Evolutionary conservation across 1,284 basidiomycete species (phyloP).

Genomic region (Amylostereum areolatum): DNA sequence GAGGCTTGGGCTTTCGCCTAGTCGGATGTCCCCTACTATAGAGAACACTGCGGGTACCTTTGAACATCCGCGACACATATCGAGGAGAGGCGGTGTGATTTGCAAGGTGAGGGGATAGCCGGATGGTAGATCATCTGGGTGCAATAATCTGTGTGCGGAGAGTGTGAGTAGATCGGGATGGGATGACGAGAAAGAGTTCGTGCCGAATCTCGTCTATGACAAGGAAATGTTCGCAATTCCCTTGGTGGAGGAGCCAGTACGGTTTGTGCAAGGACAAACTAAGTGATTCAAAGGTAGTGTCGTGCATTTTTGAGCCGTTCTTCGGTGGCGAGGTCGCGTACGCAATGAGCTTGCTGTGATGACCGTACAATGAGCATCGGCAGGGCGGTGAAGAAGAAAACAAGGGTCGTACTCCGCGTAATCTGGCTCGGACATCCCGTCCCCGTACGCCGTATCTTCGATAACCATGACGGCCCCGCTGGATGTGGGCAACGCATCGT

Average conservation of each 20-base stretch:
- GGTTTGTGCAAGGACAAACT: constrained; percentile 61
- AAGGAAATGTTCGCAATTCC: constrained; percentile 76
- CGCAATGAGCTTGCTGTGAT: constrained; percentile 45
- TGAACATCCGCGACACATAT: constrained; percentile 60
- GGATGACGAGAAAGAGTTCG: constrained; percentile 10
- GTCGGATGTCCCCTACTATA: constrained; percentile 59
- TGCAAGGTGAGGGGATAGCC: constrained; percentile 65
- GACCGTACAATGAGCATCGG: constrained; percentile 2
- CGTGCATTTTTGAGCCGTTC: constrained; percentile 41
- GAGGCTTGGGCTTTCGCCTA: constrained; percentile 72
- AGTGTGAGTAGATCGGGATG: constrained; percentile 3
- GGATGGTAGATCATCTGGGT: constrained; percentile 44
- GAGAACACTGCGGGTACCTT: constrained; percentile 65
- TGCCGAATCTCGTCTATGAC: constrained; percentile 71
- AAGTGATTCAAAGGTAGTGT: constrained; percentile 47
- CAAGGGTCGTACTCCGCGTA: constrained; percentile 52
- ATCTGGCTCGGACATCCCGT: constrained; percentile 38
- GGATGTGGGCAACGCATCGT: constrained; percentile 12
- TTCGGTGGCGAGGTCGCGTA: constrained; percentile 33
- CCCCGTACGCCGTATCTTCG: constrained; percentile 53
- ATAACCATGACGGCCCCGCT: constrained; percentile 50
- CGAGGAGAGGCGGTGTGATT: constrained; percentile 52
- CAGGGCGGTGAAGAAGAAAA: neutral
- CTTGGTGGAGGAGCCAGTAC: constrained; percentile 76
- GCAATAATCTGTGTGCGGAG: constrained; percentile 39